Evolutionary conservation across 2,329 filamentous ascomycete species (phyloP), one percentile per base, ranked within the genome.

Genomic region (Venturia carpophila): DNA sequence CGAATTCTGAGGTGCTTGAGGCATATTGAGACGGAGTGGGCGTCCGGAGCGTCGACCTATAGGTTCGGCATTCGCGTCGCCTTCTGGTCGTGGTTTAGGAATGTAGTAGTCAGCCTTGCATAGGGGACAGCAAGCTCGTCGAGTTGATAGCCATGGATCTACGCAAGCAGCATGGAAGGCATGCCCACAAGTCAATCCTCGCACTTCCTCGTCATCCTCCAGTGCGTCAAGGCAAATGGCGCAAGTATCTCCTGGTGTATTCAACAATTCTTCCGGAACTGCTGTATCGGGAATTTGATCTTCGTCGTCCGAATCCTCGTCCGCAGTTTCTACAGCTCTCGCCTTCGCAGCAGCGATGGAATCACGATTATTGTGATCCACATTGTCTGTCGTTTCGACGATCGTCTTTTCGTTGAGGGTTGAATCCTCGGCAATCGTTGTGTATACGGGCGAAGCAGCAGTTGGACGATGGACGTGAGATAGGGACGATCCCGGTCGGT

Each of bases 71-170:
- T 62, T 63, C n/a, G 34, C 42, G n/a, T 58, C 61, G 24, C 77
- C 80, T 67, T 87, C 84, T 3, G 89, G 81, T 19, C 91, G 89
- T 62, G 92, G 91, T 77, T 97, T 97, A 0, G 94, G 93, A 2
- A 91, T 88, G 75, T 96, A 97, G 76, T 97, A 99, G 73, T 99
- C 94, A 49, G 93, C 91, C 79, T 99, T 99, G 82, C 94, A 99
- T 7, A 99, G 86, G 6, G 94, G 94, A 75, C 94, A 99, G 79
- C 93, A 97, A 34, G 94, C 94, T 69, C 93, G 88, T 68, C 94
- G 86, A 73, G 90, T 92, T 11, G 94, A 99, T 68, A 99, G 79
- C 94, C 94, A 99, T 13, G 94, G 94, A 71, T 99, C 94, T 61
- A 99, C 85, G 73, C 94, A 99, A 47, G 89, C 90, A 62, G 92